Evolutionary conservation across 441 rosid species (phyloP).

Genomic region (Theobroma grandiflorum): DNA sequence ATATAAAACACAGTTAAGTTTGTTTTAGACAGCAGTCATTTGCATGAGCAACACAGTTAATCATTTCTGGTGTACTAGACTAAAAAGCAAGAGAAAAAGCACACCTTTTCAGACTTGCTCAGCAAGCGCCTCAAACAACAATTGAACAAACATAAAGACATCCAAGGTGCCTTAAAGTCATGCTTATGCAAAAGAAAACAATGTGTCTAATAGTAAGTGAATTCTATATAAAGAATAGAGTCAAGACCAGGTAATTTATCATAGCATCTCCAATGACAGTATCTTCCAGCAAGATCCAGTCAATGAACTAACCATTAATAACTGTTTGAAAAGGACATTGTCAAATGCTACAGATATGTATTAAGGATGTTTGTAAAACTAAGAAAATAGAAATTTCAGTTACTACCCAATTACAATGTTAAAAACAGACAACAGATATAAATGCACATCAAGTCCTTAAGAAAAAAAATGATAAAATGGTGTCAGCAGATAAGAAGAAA

Average conservation of each 20-base stretch:
- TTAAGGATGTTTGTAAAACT: background rate
- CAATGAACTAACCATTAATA: background rate
- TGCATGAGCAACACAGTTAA: background rate
- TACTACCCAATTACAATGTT: background rate
- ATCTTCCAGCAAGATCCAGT: background rate
- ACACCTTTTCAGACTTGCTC: background rate
- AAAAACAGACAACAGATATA: background rate
- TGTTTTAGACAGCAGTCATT: background rate
- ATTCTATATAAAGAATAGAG: background rate
- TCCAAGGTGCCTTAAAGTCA: background rate
- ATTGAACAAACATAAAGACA: constrained; percentile 18
- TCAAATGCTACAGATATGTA: background rate
- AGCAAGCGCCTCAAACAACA: constrained; percentile 1
- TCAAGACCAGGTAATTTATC: background rate
- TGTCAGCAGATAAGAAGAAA: constrained; percentile 6
- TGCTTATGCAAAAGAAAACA: background rate
- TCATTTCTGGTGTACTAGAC: background rate
- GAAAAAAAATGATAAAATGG: background rate
- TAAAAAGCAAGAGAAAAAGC: background rate
- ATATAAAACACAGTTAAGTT: background rate
- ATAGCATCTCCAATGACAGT: background rate
- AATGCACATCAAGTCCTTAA: background rate
- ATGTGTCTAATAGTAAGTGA: background rate
- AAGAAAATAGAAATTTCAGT: background rate
- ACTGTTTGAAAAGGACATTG: background rate